Conservation (phyloP, 2,329 filamentous ascomycete genomes). For the Thelonectria blattea region DNA sequence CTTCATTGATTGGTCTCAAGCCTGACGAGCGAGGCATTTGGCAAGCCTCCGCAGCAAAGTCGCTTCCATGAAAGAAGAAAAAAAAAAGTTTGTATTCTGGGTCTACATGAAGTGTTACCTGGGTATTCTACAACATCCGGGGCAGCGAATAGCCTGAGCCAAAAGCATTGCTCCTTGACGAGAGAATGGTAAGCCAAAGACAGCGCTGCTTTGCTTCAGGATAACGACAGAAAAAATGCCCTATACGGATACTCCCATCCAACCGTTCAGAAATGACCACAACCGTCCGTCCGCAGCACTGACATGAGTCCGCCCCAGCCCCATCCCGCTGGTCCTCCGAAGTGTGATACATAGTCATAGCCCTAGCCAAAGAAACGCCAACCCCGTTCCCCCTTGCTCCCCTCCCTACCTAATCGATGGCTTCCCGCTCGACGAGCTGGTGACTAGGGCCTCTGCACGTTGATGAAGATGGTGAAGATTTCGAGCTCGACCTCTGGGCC, state of each 20-base stretch:
- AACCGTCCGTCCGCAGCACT: not conserved
- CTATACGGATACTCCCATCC: not conserved
- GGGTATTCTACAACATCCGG: not conserved
- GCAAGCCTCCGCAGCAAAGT: too few relatives aligned
- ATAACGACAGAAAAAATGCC: conserved; percentile 1
- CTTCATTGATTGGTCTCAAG: conserved; percentile 10
- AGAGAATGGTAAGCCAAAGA: not conserved
- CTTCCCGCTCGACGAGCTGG: too few relatives aligned
- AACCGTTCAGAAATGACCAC: conserved; percentile 6
- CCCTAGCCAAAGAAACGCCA: not conserved
- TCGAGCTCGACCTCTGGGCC: conserved; percentile 77
- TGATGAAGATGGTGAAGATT: conserved; percentile 76
- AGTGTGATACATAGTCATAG: conserved; percentile 15
- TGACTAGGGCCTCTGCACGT: conserved; percentile 62
- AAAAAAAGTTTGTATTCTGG: not conserved
- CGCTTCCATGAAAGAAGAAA: not conserved
- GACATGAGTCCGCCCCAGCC: too few relatives aligned
- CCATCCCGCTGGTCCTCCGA: not conserved
- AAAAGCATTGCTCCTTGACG: not conserved
- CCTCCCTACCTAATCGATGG: not conserved
- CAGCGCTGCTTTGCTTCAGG: not conserved
- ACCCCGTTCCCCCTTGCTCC: conserved; percentile 13
- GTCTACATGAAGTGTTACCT: not conserved
- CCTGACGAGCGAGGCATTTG: too few relatives aligned
- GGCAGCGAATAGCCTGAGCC: not conserved